A percentile compares a stretch with the other conserved stretches of the same genome.
These are phyloP conservation scores for Raphanus sativus DNA, from an alignment of 345 rosid genomes.

Conservation along the genomic window DNA sequence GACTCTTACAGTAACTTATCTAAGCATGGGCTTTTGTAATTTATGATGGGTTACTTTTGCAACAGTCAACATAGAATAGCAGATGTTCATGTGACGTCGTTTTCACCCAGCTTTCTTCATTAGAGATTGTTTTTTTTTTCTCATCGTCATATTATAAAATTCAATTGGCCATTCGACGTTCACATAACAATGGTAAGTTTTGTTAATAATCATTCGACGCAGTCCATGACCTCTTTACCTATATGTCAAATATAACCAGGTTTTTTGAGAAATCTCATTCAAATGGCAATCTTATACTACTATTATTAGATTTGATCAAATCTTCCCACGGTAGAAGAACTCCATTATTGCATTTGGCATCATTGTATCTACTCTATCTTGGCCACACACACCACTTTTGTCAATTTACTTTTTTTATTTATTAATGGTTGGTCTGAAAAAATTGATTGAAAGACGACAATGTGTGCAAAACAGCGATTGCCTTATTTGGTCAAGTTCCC, in stretches of 20 bases:
- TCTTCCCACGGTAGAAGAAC: not conserved
- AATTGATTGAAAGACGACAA: constrained; percentile 21
- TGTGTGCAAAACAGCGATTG: constrained; percentile 14
- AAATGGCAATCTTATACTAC: not conserved
- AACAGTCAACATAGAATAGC: not conserved
- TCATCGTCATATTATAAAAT: not conserved
- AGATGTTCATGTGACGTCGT: not conserved
- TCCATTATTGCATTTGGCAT: constrained; percentile 9
- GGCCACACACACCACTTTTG: not conserved
- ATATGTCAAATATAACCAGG: not conserved
- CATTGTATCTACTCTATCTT: not conserved
- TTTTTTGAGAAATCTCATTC: not conserved
- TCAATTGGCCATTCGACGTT: not conserved
- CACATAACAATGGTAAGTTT: not conserved
- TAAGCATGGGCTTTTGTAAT: not conserved
- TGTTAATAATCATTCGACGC: not conserved
- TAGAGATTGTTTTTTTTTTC: not conserved
- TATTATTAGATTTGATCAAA: not conserved
- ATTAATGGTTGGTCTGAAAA: not conserved
- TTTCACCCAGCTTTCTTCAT: not conserved
- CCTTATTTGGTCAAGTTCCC: constrained; percentile 16
- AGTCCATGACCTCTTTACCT: not conserved
- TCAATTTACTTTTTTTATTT: not conserved
- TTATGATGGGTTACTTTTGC: not conserved
- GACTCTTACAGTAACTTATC: not conserved